A percentile compares a stretch with the other conserved stretches of the same genome.
Conservation (phyloP, 108 stramenopile species). For the Craspedostauros australis region DNA sequence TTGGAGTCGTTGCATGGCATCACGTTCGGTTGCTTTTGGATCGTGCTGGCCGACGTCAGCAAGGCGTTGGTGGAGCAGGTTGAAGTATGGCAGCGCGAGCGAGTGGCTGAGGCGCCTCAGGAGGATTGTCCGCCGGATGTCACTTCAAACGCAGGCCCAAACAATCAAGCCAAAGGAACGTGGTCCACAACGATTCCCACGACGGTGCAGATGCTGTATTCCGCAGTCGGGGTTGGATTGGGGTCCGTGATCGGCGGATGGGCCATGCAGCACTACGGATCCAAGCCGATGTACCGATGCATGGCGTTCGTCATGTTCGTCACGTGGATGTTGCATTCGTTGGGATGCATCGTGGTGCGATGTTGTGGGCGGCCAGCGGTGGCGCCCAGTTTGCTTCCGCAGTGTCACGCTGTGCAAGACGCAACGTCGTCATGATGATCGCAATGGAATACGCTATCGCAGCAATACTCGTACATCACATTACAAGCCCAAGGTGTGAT, state of each 20-base stretch:
- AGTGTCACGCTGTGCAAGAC: too few species aligned
- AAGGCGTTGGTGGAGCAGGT: slow-evolving; percentile 15
- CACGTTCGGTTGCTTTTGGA: slow-evolving; percentile 34
- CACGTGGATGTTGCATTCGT: slow-evolving; percentile 16
- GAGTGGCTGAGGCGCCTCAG: too few species aligned
- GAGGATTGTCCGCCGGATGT: too few species aligned
- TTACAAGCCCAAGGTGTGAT: too few species aligned
- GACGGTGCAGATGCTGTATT: slow-evolving; percentile 31
- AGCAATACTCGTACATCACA: too few species aligned
- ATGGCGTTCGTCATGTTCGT: slow-evolving; percentile 17
- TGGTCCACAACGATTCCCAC: slow-evolving; percentile 39
- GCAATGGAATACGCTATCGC: too few species aligned
- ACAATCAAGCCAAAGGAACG: slow-evolving; percentile 19
- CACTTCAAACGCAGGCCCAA: neutral
- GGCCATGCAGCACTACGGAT: slow-evolving; percentile 38
- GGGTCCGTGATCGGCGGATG: slow-evolving; percentile 41
- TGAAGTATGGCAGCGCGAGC: too few species aligned
- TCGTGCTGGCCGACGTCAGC: slow-evolving; percentile 26
- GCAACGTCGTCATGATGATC: too few species aligned
- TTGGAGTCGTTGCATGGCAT: slow-evolving; percentile 34
- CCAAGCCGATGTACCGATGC: slow-evolving; percentile 30
- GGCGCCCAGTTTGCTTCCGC: too few species aligned
- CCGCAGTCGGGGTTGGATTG: slow-evolving; percentile 30
- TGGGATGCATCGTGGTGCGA: slow-evolving; percentile 17
- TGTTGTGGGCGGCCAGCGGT: too few species aligned